Evolutionary conservation across 208 protist species (phyloP), one percentile per base, ranked within the genome.

Genomic region (Endotrypanum monterogeii): DNA sequence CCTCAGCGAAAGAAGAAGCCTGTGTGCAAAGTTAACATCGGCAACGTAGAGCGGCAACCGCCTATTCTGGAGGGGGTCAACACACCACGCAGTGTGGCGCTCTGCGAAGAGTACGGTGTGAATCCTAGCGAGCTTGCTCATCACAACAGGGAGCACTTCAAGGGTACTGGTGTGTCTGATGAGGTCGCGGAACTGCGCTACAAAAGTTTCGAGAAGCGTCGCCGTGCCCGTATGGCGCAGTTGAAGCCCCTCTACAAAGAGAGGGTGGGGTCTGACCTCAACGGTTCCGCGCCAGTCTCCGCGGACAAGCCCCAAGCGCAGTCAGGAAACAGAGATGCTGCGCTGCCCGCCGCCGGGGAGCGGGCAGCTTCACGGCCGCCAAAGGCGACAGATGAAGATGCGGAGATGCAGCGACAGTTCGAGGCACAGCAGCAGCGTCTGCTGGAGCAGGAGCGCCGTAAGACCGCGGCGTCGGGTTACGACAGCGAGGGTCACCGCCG

Each of bases 171-270:
- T 32, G 84, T 93, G 18, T 74, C 82, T 3, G 67, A 79, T 30
- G 74, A 88, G 51, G 57, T 89, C 20, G 89, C 84, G 6, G 70
- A 76, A 20, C 71, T 94, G 61, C 92, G 90, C 41, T 84, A 83
- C 58, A 63, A 79, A 32, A 86, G 83, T 63, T 97, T 90, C 76
- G 89, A 94, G 76, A 89, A 90, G 67, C 87, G 89, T 54, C 83
- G 86, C 16, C 62, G 87, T 54, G 80, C 73, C 44, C 86, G 84
- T 58, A 78, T 97, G 78, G 78, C 67, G n/a, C 57, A 79, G 50
- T 84, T 94, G 30, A 44, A 70, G 55, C 75, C 77, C 14, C 58
- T 69, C 32, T 86, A 87, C 70, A 54, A 76, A 44, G 67, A 60
- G 3, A 39, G 2, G 23, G 4, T 35, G 3, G 25, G 28, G 3